Evolutionary conservation across 1,284 basidiomycete species (phyloP), one percentile per base, ranked within the genome.

Genomic region (Schizophyllum amplum): DNA sequence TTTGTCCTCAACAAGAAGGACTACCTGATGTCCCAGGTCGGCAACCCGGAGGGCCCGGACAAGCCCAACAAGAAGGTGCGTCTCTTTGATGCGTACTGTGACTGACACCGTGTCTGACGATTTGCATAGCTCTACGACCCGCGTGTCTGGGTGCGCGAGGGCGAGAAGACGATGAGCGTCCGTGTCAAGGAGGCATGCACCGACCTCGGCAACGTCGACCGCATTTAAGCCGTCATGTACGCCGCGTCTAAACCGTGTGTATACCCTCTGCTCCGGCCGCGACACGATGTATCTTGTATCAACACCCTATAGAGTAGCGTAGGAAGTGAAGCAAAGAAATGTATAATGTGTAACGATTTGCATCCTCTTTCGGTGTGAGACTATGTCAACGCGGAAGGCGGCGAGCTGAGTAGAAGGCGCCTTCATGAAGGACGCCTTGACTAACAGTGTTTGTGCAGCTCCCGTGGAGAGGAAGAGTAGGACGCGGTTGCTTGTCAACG

Each of bases 61-160:
- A 94, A 94, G 80, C 94, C 94, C 62, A 97, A 97, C 86, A 97
- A 98, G 90, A 98, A 97, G 86, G 87, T 86, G 57, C 33, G 67
- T 63, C 21, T 55, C 25, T 24, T 25, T 22, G 21, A 4, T 26
- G 5, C 2, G 3, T 3, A 20, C 11, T 50, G 11, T 20, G 48
- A 13, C 48, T 4, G 20, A 2, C 9, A 3, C 4, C 48, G 42
- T 20, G 48, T 24, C 48, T n/a, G 46, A n/a, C 60, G 48, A 52
- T 23, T 33, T 47, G 48, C 57, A 22, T 62, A 90, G 87, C 88
- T 73, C 78, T 95, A 94, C 75, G 93, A 95, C 73, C 92, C 92
- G 58, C 92, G 95, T 80, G 90, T 96, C 62, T 98, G 95, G 95
- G 91, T 98, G 52, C 90, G 96, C 68, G 94, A 98, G 78, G 95